Evolutionary conservation across 164 flowering plant species (phyloP), one percentile per base, ranked within the genome.

Genomic region (Santalum album): DNA sequence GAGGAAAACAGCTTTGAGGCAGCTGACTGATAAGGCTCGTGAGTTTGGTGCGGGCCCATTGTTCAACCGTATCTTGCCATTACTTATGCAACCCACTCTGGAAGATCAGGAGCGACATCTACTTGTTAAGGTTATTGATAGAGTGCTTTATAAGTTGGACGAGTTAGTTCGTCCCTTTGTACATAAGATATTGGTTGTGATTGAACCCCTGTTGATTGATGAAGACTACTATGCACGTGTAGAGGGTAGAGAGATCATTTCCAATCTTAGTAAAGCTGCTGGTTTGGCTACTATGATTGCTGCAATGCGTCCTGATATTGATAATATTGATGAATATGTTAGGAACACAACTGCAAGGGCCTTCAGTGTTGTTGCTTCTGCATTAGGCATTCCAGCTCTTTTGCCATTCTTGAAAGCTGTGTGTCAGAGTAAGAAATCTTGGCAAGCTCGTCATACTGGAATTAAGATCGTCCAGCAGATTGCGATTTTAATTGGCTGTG

Each of bases 281-380:
- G 99, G 99, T 10, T 74, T 92, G 78, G 99, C 99, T 35, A 89
- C 99, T 16, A 92, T 92, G 99, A 92, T 92, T 75, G 99, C 99
- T 67, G 97, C 99, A 1, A 92, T 92, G 99, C 75, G 97, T 53
- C 99, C 97, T 0, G 97, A 92, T 71, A 92, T 92, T 59, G 99
- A 92, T 57, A 92, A 92, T 60, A 89, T 89, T 39, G 97, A 92
- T 82, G 99, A 92, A 54, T 92, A 92, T 65, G 99, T 92, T 12
- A 78, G 99, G 69, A 92, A 89, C 69, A 92, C 97, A 17, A 92
- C 99, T 67, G 96, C 97, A 0, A 79, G 99, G 59, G 99, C 99
- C 50, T 92, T 92, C 64, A 92, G 99, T 80, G 99, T 92, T 48
- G 99, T 92, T 58, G 97, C 99, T 49, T 92, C 99, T 59, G 97